Evolutionary conservation across 129 eudicot genomes (phyloP), one percentile per base, ranked within the genome.

Genomic region (Solidago caesia): DNA sequence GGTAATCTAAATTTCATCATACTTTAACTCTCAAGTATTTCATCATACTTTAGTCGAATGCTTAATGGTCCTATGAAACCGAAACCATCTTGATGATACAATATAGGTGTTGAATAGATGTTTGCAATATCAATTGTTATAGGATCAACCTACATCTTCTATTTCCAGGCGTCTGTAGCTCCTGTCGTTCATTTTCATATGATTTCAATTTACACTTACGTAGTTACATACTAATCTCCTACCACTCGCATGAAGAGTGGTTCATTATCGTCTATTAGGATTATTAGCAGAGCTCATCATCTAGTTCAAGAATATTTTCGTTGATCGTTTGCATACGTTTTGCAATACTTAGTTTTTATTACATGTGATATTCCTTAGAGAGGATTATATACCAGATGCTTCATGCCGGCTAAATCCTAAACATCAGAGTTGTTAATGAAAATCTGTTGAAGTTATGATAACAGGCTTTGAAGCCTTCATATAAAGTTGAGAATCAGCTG

Each of bases 1-100:
- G 97, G 97, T 92, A 87, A 33, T 29, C 43, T 69, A 26, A 16
- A 64, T 61, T 41, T 33, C 15, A 3, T 61, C 65, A 26, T 56
- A 45, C 67, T 33, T 72, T 53, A 44, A 7, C 33, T 44, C 45
- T 71, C 14, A 49, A 33, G 21, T 48, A 44, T 1, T 8, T 49
- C 8, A 13, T 12, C 52, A 14, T 39, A 48, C 15, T 74, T 74
- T 27, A 74, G 49, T 47, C 4, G 10, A 59, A 44, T 64, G 26
- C 51, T 75, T 29, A 8, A 63, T 45, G 25, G 16, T 73, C 3
- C 33, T n/a, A 29, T 64, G 45, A 75, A 15, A 41, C 3, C 33
- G 64, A 53, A 52, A 25, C 58, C 64, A 55, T 39, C 44, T 55
- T 71, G 60, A 71, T 55, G 66, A 57, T 44, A 13, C 8, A 4